These are phyloP conservation scores for Naegleria fowleri DNA, from an alignment of 208 protist genomes.

Conservation along the genomic window DNA sequence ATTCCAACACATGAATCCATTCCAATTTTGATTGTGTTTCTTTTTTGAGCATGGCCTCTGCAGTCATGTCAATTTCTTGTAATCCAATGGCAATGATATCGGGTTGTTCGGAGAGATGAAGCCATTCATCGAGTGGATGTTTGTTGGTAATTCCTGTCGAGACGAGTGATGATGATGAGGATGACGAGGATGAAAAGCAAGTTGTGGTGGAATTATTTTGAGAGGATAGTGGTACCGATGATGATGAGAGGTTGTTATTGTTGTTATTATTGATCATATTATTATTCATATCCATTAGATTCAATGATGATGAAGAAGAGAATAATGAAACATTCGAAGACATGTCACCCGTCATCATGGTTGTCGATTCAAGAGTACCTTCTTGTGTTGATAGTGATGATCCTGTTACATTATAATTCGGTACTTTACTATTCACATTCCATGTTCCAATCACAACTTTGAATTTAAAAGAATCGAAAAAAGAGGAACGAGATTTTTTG, in stretches of 20 bases:
- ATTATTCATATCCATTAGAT: too few relatives aligned
- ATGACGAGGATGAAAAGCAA: too few relatives aligned
- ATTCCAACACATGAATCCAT: slow-evolving; percentile 12
- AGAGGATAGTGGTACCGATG: too few relatives aligned
- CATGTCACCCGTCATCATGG: too few relatives aligned
- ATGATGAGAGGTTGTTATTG: too few relatives aligned
- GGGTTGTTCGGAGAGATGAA: slow-evolving; percentile 17
- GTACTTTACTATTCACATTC: slow-evolving; percentile 11
- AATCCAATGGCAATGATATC: slow-evolving; percentile 71
- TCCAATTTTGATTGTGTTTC: not conserved
- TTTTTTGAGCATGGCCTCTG: slow-evolving; percentile 56
- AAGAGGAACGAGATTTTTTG: not conserved
- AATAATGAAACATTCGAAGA: too few relatives aligned
- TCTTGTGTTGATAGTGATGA: not conserved
- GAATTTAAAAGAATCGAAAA: not conserved
- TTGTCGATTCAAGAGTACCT: too few relatives aligned
- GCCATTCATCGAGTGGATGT: not conserved
- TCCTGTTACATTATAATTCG: not conserved
- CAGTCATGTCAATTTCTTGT: slow-evolving; percentile 83
- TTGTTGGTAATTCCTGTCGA: too few relatives aligned
- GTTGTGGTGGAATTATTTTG: too few relatives aligned
- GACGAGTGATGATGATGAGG: too few relatives aligned
- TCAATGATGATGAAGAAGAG: too few relatives aligned
- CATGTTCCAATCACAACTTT: slow-evolving; percentile 3
- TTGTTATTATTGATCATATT: too few relatives aligned